Conservation (phyloP, 2,329 filamentous ascomycete species). For the Talaromyces islandicus region DNA sequence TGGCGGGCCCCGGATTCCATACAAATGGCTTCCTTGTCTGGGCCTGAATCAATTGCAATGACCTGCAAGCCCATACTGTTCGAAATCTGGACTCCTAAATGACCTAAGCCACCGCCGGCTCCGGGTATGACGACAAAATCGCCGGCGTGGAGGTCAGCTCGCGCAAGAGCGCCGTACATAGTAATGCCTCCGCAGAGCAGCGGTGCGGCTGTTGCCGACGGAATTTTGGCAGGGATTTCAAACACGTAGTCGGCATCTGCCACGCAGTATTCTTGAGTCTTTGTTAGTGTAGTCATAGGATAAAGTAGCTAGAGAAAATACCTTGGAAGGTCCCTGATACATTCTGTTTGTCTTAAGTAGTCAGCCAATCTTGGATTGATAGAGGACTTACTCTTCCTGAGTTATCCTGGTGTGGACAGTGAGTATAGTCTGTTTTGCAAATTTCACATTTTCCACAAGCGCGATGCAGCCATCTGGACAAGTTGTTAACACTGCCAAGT, state of each 20-base stretch:
- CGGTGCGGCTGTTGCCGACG: not conserved
- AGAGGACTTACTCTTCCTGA: not conserved
- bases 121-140: slow-evolving; percentile 1
- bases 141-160: not conserved
- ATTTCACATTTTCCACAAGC: not conserved
- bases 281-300: not conserved
- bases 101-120: slow-evolving; percentile 1
- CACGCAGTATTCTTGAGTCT: not conserved
- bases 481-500: not conserved
- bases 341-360: not conserved
- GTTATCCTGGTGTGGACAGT: not conserved
- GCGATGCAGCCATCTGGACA: not conserved
- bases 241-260: not conserved
- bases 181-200: slow-evolving; percentile 4
- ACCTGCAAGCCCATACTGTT: not conserved
- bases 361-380: not conserved
- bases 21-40: not conserved
- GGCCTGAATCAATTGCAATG: slow-evolving; percentile 1
- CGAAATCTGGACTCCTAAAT: not conserved
- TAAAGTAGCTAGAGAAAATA: not conserved
- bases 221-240: not conserved
- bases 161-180: not conserved
- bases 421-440: not conserved
- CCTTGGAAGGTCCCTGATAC: not conserved
- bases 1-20: not conserved